Base-by-base conservation (phyloP, 148 eudicot species). In the Fagopyrum tataricum region DNA sequence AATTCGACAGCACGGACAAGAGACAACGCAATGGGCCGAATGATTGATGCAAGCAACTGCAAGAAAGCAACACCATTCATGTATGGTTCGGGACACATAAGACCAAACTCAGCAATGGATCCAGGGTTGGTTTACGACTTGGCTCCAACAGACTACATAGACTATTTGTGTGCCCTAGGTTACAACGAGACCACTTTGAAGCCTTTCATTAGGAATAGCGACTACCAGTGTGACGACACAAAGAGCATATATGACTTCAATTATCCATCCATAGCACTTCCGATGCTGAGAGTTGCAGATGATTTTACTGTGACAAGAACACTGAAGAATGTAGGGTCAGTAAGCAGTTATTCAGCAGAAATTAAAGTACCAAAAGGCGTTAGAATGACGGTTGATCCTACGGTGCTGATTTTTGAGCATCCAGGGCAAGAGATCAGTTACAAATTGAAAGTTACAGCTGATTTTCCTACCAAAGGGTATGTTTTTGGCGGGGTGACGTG, bases 401-500 rank as follows among this genome's bases (percentile, higher is more conserved):
- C 48, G 3, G 48, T 69, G 13, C 23, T 69, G 48, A 26, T 42
- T 42, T 69, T 69, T 4, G 72, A 69, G 26, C 48, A 69, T 44
- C 26, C 52, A 12, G 72, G 51, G 0, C 49, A 69, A 18, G 72
- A 69, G 52, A 21, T 46, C 7, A 69, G 26, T 8, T 69, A 42
- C 51, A 69, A 43, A 11, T 51, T 69, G 11, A 69, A 49, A n/a
- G 52, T 43, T 46, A 69, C 48, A 2, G 51, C 51, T 69, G 51
- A 44, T n/a, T 4, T 18, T n/a, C 15, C 6, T 8, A 21, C 41
- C 2, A 23, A 5, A n/a, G 72, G 49, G 15, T 69, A 69, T 69
- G 72, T 44, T 9, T 69, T 42, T 37, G 72, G 72, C 2, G 72
- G 72, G 61, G 48, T 72, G 74, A 49, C 74, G 5, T 72, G 74